These are phyloP conservation scores for Coprinellus aureogranulatus DNA, from an alignment of 768 basidiomycete genomes.

Conservation along the genomic window DNA sequence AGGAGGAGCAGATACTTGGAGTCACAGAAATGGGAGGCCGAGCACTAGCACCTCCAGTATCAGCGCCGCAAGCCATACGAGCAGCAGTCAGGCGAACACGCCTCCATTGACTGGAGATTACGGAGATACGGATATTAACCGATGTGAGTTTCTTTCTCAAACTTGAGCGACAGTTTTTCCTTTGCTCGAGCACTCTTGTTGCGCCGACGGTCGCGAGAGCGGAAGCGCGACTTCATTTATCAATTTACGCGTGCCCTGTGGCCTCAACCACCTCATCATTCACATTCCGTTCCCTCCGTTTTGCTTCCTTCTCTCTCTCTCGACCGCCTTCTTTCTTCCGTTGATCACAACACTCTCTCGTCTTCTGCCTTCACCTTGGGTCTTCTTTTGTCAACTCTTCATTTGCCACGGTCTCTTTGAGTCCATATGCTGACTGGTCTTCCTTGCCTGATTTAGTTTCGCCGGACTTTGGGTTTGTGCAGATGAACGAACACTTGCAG, in stretches of 20 bases:
- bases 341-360: too few species aligned
- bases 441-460: constrained; percentile 44
- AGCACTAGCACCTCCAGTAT: constrained; percentile 78
- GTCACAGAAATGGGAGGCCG: constrained; percentile 57
- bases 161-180: constrained; percentile 4
- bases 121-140: constrained; percentile 73
- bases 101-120: constrained; percentile 71
- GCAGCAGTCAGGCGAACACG: constrained; percentile 79
- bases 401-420: neutral
- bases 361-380: neutral
- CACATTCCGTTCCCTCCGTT: neutral
- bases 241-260: too few species aligned
- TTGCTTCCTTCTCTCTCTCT: neutral
- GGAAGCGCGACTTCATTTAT: neutral
- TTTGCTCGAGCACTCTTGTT: neutral
- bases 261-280: constrained; percentile 9
- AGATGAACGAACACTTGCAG: constrained; percentile 71
- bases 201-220: too few species aligned
- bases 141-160: constrained; percentile 60
- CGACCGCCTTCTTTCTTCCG: neutral
- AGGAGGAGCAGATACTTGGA: constrained; percentile 36
- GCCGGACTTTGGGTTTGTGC: constrained; percentile 82
- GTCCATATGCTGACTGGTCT: constrained; percentile 14
- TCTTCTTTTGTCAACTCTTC: neutral
- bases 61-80: constrained; percentile 72